Conservation (phyloP, 345 rosid genomes). For the Camelina neglecta region DNA sequence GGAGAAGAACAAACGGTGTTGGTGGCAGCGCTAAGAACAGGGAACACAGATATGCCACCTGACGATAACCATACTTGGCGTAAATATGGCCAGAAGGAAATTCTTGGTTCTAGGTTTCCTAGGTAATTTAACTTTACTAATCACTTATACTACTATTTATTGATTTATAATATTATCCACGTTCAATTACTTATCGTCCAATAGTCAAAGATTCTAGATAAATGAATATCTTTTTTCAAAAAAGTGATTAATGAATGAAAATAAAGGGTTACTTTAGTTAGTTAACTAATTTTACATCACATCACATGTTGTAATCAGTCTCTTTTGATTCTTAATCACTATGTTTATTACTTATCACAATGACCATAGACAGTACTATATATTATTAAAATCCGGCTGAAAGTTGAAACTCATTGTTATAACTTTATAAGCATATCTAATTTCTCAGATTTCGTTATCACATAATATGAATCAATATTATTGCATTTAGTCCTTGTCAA, state of each 20-base stretch:
- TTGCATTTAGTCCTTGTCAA: neutral
- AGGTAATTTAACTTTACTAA: conserved; percentile 54
- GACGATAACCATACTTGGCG: conserved; percentile 87
- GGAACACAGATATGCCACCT: conserved; percentile 75
- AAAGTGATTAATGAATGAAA: neutral
- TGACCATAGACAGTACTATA: neutral
- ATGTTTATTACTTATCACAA: conserved; percentile 20
- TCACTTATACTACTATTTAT: neutral
- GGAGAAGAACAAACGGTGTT: conserved; percentile 44
- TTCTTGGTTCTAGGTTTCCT: conserved; percentile 67
- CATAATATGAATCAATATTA: neutral
- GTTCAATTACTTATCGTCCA: neutral
- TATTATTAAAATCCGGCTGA: conserved; percentile 2
- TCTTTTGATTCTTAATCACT: conserved; percentile 27
- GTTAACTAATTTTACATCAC: conserved; percentile 27
- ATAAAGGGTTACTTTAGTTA: neutral
- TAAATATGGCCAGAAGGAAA: conserved; percentile 93
- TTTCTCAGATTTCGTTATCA: conserved; percentile 29
- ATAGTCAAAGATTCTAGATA: conserved; percentile 21
- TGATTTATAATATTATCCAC: neutral
- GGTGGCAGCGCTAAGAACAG: conserved; percentile 62
- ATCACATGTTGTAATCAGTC: conserved; percentile 34
- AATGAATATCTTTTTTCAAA: neutral
- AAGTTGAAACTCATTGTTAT: conserved; percentile 9
- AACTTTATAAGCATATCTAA: neutral